Percentiles rank a stretch among this genome's conserved stretches.
These are phyloP conservation scores for Epichloe gansuensis DNA, from an alignment of 2,329 filamentous ascomycete species.

Conservation along the genomic window DNA sequence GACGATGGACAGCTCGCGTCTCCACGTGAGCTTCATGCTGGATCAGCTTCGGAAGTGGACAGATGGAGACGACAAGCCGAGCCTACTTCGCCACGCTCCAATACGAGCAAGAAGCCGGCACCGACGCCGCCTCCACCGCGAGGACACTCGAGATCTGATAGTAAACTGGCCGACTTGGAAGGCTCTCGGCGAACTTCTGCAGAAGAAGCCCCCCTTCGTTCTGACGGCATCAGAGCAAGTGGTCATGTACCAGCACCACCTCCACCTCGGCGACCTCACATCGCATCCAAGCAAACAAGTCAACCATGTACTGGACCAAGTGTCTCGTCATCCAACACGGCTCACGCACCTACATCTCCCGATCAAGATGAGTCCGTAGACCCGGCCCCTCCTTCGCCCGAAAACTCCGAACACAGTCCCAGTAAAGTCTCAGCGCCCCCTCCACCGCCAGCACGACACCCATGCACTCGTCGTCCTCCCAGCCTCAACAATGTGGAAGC, in stretches of 20 bases:
- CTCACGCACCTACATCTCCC: conserved; percentile 8
- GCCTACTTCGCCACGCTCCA: neutral
- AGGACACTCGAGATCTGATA: conserved; percentile 33
- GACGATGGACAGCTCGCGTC: conserved; percentile 39
- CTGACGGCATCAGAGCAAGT: conserved; percentile 31
- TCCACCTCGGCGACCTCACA: conserved; percentile 38
- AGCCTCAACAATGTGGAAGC: conserved; percentile 30
- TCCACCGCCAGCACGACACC: conserved; percentile 31
- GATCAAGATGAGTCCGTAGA: conserved; percentile 11
- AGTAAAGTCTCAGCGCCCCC: conserved; percentile 26
- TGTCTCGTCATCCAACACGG: conserved; percentile 6
- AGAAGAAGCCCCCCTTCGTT: conserved; percentile 35
- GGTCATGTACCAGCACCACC: conserved; percentile 37
- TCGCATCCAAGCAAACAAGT: conserved; percentile 20
- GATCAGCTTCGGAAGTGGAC: conserved; percentile 22
- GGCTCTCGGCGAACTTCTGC: conserved; percentile 33
- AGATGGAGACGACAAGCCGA: neutral
- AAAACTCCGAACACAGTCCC: conserved; percentile 6
- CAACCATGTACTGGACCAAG: conserved; percentile 9
- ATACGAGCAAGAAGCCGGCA: conserved; percentile 27
- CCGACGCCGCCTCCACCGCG: conserved; percentile 40
- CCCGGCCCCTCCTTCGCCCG: neutral
- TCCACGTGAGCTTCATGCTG: conserved; percentile 36
- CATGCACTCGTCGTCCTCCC: conserved; percentile 30
- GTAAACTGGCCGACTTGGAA: conserved; percentile 27